These are phyloP conservation scores for Sclerotinia spermophila DNA, from an alignment of 2,329 filamentous ascomycete genomes.

Conservation along the genomic window DNA sequence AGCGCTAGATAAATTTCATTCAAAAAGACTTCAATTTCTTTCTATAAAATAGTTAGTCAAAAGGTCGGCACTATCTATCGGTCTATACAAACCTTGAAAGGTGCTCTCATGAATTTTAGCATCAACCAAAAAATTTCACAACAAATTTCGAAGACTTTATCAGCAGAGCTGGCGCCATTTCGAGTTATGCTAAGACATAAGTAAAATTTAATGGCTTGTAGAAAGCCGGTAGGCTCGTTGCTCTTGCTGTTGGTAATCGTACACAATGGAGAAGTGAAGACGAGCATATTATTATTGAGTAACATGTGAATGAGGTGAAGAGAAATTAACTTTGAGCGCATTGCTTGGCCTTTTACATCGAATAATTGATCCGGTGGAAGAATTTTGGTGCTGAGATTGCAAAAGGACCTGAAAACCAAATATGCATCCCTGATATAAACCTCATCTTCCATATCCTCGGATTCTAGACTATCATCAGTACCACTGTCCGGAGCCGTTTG, in stretches of 20 bases:
- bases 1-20: slow-evolving; percentile 97
- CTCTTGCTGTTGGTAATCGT: slow-evolving; percentile 89
- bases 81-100: slow-evolving; percentile 69
- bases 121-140: slow-evolving; percentile 98
- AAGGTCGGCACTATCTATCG: not conserved
- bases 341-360: slow-evolving; percentile 88
- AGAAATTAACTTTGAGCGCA: slow-evolving; percentile 95
- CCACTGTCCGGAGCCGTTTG: slow-evolving; percentile 53
- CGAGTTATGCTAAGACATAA: slow-evolving; percentile 90
- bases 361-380: slow-evolving; percentile 87
- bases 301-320: slow-evolving; percentile 93
- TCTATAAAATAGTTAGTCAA: slow-evolving; percentile 48
- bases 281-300: slow-evolving; percentile 85
- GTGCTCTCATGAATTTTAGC: slow-evolving; percentile 86
- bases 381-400: slow-evolving; percentile 92
- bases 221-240: slow-evolving; percentile 82
- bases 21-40: slow-evolving; percentile 96
- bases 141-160: slow-evolving; percentile 89
- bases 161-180: slow-evolving; percentile 91
- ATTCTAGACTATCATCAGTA: slow-evolving; percentile 54
- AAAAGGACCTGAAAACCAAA: slow-evolving; percentile 94
- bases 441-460: slow-evolving; percentile 75
- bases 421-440: slow-evolving; percentile 97
- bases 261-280: slow-evolving; percentile 88
- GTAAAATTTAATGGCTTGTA: slow-evolving; percentile 96